These are phyloP conservation scores for Debaryomyces castellii DNA, from an alignment of 805 yeast species.

Conservation along the genomic window DNA sequence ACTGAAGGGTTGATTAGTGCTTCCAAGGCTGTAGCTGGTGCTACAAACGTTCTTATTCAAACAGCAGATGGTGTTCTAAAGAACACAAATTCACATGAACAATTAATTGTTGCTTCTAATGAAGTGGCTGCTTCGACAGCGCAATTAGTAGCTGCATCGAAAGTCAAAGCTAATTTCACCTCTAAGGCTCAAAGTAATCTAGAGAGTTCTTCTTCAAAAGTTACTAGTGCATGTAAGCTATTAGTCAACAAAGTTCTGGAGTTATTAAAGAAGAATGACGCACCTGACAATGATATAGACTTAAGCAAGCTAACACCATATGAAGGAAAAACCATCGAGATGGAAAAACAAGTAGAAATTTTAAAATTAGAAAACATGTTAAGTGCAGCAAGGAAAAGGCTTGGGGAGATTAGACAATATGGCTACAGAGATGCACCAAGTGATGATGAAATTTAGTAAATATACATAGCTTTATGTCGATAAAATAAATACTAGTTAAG, in stretches of 20 bases:
- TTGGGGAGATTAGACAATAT: slow-evolving; percentile 80
- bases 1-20: slow-evolving; percentile 92
- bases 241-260: slow-evolving; percentile 70
- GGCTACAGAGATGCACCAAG: slow-evolving; percentile 65
- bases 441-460: slow-evolving; percentile 47
- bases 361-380: slow-evolving; percentile 77
- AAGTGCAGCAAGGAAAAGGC: slow-evolving; percentile 68
- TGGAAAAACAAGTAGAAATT: slow-evolving; percentile 93
- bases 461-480: not conserved
- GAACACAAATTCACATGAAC: slow-evolving; percentile 67
- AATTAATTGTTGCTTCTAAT: slow-evolving; percentile 84
- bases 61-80: slow-evolving; percentile 85
- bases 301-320: slow-evolving; percentile 67
- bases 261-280: slow-evolving; percentile 44
- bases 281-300: slow-evolving; percentile 48
- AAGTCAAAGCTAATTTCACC: slow-evolving; percentile 77
- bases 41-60: slow-evolving; percentile 77
- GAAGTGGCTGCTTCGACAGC: slow-evolving; percentile 93
- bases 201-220: slow-evolving; percentile 67
- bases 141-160: slow-evolving; percentile 86
- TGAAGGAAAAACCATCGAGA: slow-evolving; percentile 81
- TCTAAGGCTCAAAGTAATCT: slow-evolving; percentile 75
- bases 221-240: slow-evolving; percentile 71
- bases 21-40: slow-evolving; percentile 79
- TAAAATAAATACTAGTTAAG: too few relatives aligned